Evolutionary conservation across 192 early-diverging fungal species (phyloP).

Genomic region (Haplosporangium gracile): DNA sequence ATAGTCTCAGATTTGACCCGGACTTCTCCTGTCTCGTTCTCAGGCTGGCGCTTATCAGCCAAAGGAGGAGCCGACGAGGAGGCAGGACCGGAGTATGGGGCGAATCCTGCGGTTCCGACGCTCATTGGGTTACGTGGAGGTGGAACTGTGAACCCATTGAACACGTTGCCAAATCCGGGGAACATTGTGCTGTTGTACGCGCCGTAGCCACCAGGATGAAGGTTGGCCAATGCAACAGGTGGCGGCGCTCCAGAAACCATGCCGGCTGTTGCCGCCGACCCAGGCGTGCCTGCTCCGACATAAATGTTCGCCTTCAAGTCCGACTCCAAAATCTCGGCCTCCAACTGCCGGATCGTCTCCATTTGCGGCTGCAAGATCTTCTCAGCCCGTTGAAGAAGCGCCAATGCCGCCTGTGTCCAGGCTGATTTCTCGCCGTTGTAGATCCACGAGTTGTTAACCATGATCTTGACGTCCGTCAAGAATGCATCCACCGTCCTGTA

Average conservation of each 20-base stretch:
- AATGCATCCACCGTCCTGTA: constrained; percentile 65
- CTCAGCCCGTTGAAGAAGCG: constrained; percentile 54
- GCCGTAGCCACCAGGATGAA: constrained; percentile 51
- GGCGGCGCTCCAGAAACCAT: constrained; percentile 11
- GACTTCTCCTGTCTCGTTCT: constrained; percentile 7
- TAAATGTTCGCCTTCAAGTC: constrained; percentile 47
- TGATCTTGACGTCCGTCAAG: constrained; percentile 64
- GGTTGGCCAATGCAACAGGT: constrained; percentile 6
- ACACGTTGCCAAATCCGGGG: constrained; percentile 41
- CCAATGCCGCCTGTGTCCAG: constrained; percentile 59
- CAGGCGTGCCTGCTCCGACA: background rate
- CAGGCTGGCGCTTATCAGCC: background rate
- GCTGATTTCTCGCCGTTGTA: constrained; percentile 67
- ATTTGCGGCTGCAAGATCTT: constrained; percentile 47
- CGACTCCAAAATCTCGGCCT: constrained; percentile 44
- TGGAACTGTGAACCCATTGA: constrained; percentile 16
- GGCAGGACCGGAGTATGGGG: background rate
- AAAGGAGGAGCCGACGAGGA: background rate
- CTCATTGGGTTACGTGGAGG: background rate
- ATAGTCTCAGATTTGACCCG: constrained; percentile 30
- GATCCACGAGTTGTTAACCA: constrained; percentile 64
- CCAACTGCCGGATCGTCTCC: constrained; percentile 39
- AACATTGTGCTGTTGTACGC: constrained; percentile 33
- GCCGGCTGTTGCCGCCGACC: background rate
- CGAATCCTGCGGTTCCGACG: background rate